Evolutionary conservation across 2,329 filamentous ascomycete genomes (phyloP), one percentile per base, ranked within the genome.

Genomic region (Diaporthe sp.): DNA sequence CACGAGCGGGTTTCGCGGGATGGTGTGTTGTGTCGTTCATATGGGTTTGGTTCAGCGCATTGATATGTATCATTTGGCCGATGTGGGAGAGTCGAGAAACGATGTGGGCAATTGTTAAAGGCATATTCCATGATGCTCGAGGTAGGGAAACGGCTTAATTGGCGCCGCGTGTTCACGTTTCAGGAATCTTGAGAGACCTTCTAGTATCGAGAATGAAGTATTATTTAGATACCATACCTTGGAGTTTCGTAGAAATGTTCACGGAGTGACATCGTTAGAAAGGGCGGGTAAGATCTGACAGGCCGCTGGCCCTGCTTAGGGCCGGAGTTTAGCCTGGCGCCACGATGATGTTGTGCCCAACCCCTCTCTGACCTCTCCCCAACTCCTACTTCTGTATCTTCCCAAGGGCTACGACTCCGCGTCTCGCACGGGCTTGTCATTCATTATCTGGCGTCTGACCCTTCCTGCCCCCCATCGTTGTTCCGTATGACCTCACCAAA

Each of bases 1-100:
- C 77, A 25, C 78, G 77, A 50, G 72, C 76, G 3, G 81, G 83
- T 27, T 86, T 85, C 75, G 79, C 75, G 1, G 84, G 82, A 5
- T 85, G 82, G 81, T 82, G 83, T 15, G 81, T 84, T 7, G 80
- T 85, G 13, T 82, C 82, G 13, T 81, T 85, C 66, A 81, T 85
- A 15, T 86, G 83, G 84, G 81, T 84, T 9, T 85, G 82, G 81
- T 78, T 75, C 42, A 82, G 81, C 70, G 80, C 82, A 72, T 70
- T 78, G 8, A 81, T 83, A 65, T 85, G 84, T 74, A 81, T 84
- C 51, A 76, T 85, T 13, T 85, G 82, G 78, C 84, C 84, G 12
- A 73, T 85, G 37, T 80, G 82, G 37, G 84, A 85, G 78, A 83
- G 81, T 75, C 75, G 79, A 17, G 77, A 76, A 4, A 81, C 82